These are phyloP conservation scores for Sphaerobolus stellatus DNA, from an alignment of 1,284 basidiomycete genomes.

Conservation along the genomic window DNA sequence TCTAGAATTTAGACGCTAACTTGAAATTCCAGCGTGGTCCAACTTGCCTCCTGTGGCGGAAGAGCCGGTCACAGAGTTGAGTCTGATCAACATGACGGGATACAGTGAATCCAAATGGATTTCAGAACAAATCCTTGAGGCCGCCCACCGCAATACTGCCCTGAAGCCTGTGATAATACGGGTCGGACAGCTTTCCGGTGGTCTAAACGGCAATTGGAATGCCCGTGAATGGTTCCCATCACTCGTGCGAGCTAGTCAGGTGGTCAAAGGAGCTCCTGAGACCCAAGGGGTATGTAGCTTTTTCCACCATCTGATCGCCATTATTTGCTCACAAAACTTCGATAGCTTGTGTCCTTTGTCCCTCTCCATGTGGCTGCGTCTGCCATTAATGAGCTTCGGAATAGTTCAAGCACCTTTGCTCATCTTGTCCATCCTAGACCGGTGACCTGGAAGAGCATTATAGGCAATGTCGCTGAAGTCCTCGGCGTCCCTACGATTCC, in stretches of 20 bases:
- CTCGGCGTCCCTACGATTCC: constrained; percentile 26
- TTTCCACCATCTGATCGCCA: neutral
- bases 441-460: constrained; percentile 20
- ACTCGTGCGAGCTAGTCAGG: constrained; percentile 25
- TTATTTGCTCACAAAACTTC: neutral
- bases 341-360: constrained; percentile 25
- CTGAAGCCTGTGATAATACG: constrained; percentile 27
- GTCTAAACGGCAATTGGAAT: constrained; percentile 28
- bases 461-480: constrained; percentile 19
- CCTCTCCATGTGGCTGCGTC: constrained; percentile 25
- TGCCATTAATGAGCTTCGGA: constrained; percentile 13
- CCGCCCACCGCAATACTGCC: constrained; percentile 21
- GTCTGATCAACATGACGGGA: constrained; percentile 25
- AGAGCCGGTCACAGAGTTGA: constrained; percentile 21
- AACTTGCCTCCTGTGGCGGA: constrained; percentile 12
- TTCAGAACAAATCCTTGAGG: constrained; percentile 28
- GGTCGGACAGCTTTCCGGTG: constrained; percentile 30
- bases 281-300: constrained; percentile 21
- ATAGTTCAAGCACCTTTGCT: neutral
- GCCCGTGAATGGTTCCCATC: constrained; percentile 29
- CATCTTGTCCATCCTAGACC: constrained; percentile 30
- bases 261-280: constrained; percentile 25
- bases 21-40: neutral
- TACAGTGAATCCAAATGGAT: constrained; percentile 38
- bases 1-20: neutral